These are phyloP conservation scores for Candida vartiovaarae DNA, from an alignment of 805 yeast species.

Conservation along the genomic window DNA sequence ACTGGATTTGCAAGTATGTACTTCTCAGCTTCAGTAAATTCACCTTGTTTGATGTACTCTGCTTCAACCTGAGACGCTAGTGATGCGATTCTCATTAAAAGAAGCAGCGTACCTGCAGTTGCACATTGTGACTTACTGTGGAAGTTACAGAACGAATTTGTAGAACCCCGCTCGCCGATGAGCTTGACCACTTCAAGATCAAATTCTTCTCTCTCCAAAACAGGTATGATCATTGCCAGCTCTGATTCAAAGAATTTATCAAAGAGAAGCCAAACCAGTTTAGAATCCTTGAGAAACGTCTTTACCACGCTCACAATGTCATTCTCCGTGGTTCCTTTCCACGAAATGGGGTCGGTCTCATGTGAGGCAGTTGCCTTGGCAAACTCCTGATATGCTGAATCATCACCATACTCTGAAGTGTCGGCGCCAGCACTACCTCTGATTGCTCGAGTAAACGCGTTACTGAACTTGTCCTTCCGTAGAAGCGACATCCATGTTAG, in stretches of 20 bases:
- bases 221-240: constrained; percentile 7
- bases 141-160: constrained; percentile 1
- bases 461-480: constrained; percentile 20
- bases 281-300: constrained; percentile 4
- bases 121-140: constrained; percentile 8
- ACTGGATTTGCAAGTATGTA: background rate
- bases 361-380: background rate
- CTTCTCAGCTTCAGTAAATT: background rate
- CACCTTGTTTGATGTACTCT: background rate
- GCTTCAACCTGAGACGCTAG: constrained; percentile 1
- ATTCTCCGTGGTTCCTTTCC: background rate
- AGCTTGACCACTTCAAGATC: constrained; percentile 1
- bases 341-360: background rate
- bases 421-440: constrained; percentile 2
- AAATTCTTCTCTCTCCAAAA: constrained; percentile 11
- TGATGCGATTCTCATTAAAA: constrained; percentile 12
- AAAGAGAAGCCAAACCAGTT: constrained; percentile 12
- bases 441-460: constrained; percentile 8
- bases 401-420: background rate
- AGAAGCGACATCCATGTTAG: constrained; percentile 21
- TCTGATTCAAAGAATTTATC: constrained; percentile 15
- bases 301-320: background rate
- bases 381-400: background rate
- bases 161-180: constrained; percentile 8
- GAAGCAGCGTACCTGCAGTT: constrained; percentile 6